These are phyloP conservation scores for Fraxinus excelsior DNA, from an alignment of 257 asterid genomes.

Conservation along the genomic window DNA sequence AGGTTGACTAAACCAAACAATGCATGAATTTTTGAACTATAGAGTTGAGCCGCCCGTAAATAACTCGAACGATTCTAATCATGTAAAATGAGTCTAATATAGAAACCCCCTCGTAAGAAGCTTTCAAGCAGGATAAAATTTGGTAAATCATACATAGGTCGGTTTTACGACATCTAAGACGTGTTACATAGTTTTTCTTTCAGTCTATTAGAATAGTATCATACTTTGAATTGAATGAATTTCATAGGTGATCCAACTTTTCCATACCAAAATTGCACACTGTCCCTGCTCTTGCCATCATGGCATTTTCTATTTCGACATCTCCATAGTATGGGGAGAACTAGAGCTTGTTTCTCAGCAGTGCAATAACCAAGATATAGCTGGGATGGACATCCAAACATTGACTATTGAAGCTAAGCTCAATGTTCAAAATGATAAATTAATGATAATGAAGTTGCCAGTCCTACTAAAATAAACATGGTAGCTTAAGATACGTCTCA, in stretches of 20 bases:
- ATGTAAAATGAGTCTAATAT: neutral
- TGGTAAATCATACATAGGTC: neutral
- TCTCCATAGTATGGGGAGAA: neutral
- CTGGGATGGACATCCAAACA: neutral
- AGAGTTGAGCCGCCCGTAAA: neutral
- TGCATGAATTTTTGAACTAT: neutral
- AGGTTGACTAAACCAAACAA: neutral
- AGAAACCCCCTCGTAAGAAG: neutral
- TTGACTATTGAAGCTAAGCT: neutral
- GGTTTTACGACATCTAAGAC: neutral
- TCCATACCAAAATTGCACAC: neutral
- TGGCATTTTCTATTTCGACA: neutral
- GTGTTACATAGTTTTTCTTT: neutral
- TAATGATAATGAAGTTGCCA: neutral
- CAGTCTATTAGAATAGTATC: neutral
- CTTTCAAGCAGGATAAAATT: neutral
- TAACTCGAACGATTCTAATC: neutral
- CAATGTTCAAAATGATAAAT: neutral
- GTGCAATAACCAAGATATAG: neutral
- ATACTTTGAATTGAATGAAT: neutral
- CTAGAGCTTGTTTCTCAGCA: neutral
- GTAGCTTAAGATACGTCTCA: constrained; percentile 1
- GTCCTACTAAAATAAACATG: neutral
- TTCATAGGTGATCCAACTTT: neutral
- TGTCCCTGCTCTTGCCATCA: neutral